Conservation (phyloP, 805 yeast species). For the Candida peoriensis region DNA sequence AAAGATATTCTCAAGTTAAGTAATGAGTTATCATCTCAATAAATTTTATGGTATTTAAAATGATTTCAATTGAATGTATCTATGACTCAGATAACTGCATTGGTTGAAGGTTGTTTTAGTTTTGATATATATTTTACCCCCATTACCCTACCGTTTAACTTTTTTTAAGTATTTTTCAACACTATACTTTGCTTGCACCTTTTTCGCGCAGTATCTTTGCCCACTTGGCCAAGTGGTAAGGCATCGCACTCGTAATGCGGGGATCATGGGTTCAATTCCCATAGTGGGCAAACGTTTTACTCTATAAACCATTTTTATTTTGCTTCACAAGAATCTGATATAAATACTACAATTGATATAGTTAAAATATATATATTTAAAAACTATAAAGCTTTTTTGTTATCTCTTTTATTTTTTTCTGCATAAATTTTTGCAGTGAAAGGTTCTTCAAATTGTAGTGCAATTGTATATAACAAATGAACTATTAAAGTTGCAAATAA, state of each 20-base stretch:
- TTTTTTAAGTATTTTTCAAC: too few relatives aligned
- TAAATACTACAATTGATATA: too few relatives aligned
- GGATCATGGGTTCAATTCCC: conserved; percentile 55
- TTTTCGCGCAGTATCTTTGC: conserved; percentile 19
- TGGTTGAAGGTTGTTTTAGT: too few relatives aligned
- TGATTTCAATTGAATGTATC: too few relatives aligned
- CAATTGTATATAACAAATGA: conserved; percentile 75
- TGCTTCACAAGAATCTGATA: conserved; percentile 2
- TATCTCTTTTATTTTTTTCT: conserved; percentile 45
- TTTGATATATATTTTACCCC: too few relatives aligned
- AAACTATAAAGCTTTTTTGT: neutral
- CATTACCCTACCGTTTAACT: too few relatives aligned
- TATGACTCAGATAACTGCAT: too few relatives aligned
- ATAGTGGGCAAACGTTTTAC: conserved; percentile 37
- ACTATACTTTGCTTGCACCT: neutral
- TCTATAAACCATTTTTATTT: too few relatives aligned
- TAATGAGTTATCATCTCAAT: too few relatives aligned
- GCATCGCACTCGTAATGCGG: conserved; percentile 57
- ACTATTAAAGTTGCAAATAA: conserved; percentile 68
- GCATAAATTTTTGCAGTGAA: conserved; percentile 90
- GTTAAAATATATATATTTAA: neutral
- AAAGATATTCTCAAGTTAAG: too few relatives aligned
- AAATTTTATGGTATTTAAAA: too few relatives aligned
- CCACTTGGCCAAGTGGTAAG: conserved; percentile 54
- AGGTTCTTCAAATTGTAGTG: conserved; percentile 89